Conservation (phyloP, 306 rosid genomes). For the Castanospermum australe region DNA sequence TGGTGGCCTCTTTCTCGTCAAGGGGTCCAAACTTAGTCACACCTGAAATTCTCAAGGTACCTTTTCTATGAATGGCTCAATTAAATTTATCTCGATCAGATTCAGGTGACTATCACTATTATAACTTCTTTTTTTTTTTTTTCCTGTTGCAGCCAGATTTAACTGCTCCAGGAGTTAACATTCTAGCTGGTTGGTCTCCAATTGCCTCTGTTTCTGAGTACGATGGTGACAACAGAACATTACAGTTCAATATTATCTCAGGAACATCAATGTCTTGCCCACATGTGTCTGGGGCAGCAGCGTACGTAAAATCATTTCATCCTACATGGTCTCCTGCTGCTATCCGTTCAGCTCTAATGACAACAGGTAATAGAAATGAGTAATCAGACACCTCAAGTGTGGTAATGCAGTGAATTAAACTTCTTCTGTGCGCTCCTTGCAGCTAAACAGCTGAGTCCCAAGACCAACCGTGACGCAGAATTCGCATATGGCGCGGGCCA, state of each 20-base stretch:
- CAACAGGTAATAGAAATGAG: slow-evolving; percentile 13
- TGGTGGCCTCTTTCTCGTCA: slow-evolving; percentile 28
- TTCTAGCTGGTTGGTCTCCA: slow-evolving; percentile 43
- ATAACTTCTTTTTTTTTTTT: not conserved
- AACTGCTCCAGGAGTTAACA: slow-evolving; percentile 36
- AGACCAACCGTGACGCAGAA: slow-evolving; percentile 27
- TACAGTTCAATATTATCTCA: slow-evolving; percentile 26
- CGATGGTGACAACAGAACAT: not conserved
- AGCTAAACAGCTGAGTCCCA: slow-evolving; percentile 36
- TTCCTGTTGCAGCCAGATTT: slow-evolving; percentile 38
- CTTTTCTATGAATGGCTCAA: not conserved
- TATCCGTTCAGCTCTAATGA: slow-evolving; percentile 34
- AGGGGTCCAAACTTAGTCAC: slow-evolving; percentile 34
- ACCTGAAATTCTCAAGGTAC: slow-evolving; percentile 39
- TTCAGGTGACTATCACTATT: not conserved
- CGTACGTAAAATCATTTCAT: slow-evolving; percentile 21
- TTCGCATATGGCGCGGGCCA: slow-evolving; percentile 52
- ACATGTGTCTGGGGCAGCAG: slow-evolving; percentile 8
- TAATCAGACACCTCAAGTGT: not conserved
- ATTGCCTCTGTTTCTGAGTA: not conserved
- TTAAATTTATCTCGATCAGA: not conserved
- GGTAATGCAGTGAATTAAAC: not conserved
- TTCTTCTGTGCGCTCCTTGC: not conserved
- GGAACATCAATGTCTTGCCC: slow-evolving; percentile 44
- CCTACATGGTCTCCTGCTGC: slow-evolving; percentile 33